Evolutionary conservation across 257 asterid species (phyloP).

Genomic region (Przewalskia tangutica): DNA sequence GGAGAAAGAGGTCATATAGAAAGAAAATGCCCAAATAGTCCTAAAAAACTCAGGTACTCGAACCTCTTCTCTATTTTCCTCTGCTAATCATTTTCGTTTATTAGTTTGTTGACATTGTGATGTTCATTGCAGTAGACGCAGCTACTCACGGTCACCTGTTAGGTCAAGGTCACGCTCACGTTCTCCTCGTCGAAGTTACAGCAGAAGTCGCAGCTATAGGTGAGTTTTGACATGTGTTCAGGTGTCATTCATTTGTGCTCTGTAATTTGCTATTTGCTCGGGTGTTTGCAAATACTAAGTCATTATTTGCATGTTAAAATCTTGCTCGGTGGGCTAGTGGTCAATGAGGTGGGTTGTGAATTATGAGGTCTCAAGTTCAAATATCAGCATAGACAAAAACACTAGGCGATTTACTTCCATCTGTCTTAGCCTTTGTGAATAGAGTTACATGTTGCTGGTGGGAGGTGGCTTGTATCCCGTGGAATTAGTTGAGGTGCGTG

Average conservation of each 20-base stretch:
- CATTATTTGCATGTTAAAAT: background rate
- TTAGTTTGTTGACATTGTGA: background rate
- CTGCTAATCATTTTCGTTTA: background rate
- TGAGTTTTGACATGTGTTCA: background rate
- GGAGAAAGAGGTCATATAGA: conserved; percentile 97
- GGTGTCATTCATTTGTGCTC: background rate
- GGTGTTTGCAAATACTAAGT: background rate
- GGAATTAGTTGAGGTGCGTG: no score
- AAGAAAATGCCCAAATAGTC: conserved; percentile 86
- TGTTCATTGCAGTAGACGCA: conserved; percentile 35
- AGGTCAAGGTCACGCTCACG: conserved; percentile 61
- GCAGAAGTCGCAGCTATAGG: conserved; percentile 46
- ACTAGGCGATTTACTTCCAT: no score
- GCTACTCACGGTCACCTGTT: conserved; percentile 74
- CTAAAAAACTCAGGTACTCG: conserved; percentile 66
- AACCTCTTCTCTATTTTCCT: background rate
- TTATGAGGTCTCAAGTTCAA: no score
- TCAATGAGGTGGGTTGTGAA: no score
- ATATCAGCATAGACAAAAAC: no score
- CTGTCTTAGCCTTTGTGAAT: no score
- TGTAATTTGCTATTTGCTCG: background rate
- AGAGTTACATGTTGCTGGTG: no score
- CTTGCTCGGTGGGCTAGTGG: no score
- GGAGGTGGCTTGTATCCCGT: no score
- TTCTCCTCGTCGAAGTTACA: conserved; percentile 80